Base-by-base conservation (phyloP, 306 rosid species). In the Quercus wislizeni region DNA sequence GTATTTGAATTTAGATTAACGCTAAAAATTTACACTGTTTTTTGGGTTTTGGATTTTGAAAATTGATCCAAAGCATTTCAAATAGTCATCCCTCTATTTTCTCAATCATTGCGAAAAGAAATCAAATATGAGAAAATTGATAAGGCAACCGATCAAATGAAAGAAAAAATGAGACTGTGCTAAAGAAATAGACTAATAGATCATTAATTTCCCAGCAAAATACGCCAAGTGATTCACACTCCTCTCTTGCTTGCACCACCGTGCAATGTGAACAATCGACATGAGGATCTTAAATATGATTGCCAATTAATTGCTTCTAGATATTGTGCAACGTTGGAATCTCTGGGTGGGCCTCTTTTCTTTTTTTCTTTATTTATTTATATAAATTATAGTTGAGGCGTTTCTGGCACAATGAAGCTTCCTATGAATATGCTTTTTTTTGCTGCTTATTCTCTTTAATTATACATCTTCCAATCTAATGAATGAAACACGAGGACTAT, bases 371-470 rank as follows among this genome's bases (percentile, higher is more conserved):
- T 38, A 7, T 38, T 38, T 38, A 38, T 38, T 7, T 38, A 7
- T 7, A 54, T 15, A 21, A 31, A 55, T 69, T 10, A 12, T 57
- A 7, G 2, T 51, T 31, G 0, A 74, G 74, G n/a, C 5, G 18
- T 18, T 4, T 38, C 59, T 17, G 35, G 69, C 25, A 23, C 35
- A 33, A 71, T 9, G 78, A 73, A 73, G 77, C 78, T 79, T 79
- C 82, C 23, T 71, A 31, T 46, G 72, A 41, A 51, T 59, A 71
- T 57, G 20, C 62, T 28, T 15, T 10, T 10, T 46, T 27, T 23
- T n/a, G 52, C 19, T 11, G 13, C 4, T 13, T 13, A 56, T 7
- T 21, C 13, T 56, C 25, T n/a, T 56, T 2, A 17, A 56, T 19
- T 1, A 56, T 56, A 20, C 62, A 19, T 19, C 3, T 56, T n/a